Evolutionary conservation across 495 filamentous ascomycete species (phyloP).

Genomic region (Lentithecium fluviatile): DNA sequence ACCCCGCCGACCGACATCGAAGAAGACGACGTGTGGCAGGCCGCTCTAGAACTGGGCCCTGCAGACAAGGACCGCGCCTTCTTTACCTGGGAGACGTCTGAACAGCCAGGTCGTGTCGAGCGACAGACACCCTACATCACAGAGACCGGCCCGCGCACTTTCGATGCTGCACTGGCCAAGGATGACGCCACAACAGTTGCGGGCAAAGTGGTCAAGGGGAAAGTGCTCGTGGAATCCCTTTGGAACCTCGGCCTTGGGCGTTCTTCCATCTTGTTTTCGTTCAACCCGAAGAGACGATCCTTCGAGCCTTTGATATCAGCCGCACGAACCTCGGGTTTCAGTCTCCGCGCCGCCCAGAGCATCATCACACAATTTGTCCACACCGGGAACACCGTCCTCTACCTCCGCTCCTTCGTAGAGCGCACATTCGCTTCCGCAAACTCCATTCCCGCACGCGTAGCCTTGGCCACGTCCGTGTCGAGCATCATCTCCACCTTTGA

Average conservation of each 20-base stretch:
- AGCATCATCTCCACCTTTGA: conserved; percentile 57
- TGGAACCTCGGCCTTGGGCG: conserved; percentile 75
- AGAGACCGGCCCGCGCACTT: conserved; percentile 69
- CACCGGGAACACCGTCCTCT: conserved; percentile 58
- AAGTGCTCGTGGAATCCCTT: conserved; percentile 60
- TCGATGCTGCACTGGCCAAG: conserved; percentile 58
- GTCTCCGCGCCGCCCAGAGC: conserved; percentile 54
- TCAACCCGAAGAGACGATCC: conserved; percentile 53
- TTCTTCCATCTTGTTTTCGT: conserved; percentile 75
- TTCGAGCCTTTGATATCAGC: conserved; percentile 59
- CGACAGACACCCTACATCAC: conserved; percentile 64
- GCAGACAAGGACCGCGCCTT: conserved; percentile 53
- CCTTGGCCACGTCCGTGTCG: conserved; percentile 60
- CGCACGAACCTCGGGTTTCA: conserved; percentile 69
- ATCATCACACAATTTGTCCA: conserved; percentile 58
- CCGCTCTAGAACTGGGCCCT: conserved; percentile 37
- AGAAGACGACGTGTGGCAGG: conserved; percentile 39
- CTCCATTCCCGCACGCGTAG: conserved; percentile 55
- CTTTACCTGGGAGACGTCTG: conserved; percentile 67
- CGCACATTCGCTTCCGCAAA: conserved; percentile 38
- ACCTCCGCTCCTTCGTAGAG: conserved; percentile 56
- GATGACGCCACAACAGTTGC: neutral
- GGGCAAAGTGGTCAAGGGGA: conserved; percentile 37
- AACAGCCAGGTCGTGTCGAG: conserved; percentile 45
- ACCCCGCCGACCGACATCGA: conserved; percentile 14